A percentile compares a stretch with the other conserved stretches of the same genome.
Evolutionary conservation across 805 yeast genomes (phyloP).

Genomic region (Saccharomycopsis olivae): DNA sequence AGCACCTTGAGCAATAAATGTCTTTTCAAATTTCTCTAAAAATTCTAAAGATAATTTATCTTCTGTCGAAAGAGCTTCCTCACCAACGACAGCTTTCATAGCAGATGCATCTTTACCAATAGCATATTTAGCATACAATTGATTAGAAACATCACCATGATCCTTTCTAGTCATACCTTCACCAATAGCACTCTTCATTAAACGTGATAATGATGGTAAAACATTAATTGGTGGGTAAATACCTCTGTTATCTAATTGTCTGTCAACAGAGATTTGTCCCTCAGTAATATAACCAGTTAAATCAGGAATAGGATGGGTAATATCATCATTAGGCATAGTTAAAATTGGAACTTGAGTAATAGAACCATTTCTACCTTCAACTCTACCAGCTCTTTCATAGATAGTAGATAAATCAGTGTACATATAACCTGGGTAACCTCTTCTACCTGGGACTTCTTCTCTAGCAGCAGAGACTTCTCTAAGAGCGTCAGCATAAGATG

Average conservation of each 20-base stretch:
- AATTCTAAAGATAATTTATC: conserved; percentile 96
- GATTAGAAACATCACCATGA: conserved; percentile 99
- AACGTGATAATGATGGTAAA: conserved; percentile 91
- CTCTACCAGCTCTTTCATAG: conserved; percentile 99
- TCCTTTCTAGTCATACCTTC: conserved; percentile 99
- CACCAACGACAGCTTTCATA: conserved; percentile 99
- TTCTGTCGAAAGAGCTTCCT: conserved; percentile 95
- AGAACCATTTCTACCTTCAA: conserved; percentile 98
- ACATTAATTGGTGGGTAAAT: conserved; percentile 98
- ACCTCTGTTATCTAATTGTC: conserved; percentile 94
- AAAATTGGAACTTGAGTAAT: conserved; percentile 98
- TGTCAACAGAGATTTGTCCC: conserved; percentile 96
- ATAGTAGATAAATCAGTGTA: conserved; percentile 98
- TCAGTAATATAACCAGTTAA: conserved; percentile 99
- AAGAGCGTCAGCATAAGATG: conserved; percentile 98
- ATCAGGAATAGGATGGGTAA: conserved; percentile 99
- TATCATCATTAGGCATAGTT: conserved; percentile 99
- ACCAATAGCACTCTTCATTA: conserved; percentile 99
- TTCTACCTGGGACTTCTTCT: conserved; percentile 99
- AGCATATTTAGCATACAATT: conserved; percentile 97
- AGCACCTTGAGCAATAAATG: conserved; percentile 92
- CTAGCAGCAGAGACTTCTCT: conserved; percentile 99
- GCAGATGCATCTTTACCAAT: conserved; percentile 99
- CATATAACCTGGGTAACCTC: conserved; percentile 99
- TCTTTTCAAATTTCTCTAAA: conserved; percentile 94